These are phyloP conservation scores for Macrotyloma uniflorum DNA, from an alignment of 306 rosid genomes.

Conservation along the genomic window DNA sequence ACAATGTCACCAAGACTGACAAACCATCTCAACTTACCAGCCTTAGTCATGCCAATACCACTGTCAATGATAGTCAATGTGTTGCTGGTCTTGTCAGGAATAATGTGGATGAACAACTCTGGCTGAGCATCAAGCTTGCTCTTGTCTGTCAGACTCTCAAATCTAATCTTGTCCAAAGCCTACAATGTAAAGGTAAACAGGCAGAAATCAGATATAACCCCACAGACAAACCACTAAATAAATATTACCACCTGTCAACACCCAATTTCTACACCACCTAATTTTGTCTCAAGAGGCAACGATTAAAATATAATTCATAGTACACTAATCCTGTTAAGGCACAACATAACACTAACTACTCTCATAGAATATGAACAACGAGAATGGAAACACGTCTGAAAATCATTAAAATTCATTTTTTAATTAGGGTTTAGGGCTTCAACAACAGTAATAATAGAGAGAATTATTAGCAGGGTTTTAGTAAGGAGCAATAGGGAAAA, in stretches of 20 bases:
- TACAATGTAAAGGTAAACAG: background rate
- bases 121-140: conserved; percentile 95
- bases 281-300: background rate
- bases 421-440: background rate
- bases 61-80: conserved; percentile 81
- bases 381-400: background rate
- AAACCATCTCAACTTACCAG: conserved; percentile 55
- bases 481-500: background rate
- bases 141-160: conserved; percentile 91
- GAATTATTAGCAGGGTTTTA: background rate
- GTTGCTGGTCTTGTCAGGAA: conserved; percentile 84
- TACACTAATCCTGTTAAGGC: background rate
- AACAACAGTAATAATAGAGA: background rate
- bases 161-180: conserved; percentile 92
- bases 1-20: background rate
- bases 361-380: too few relatives aligned
- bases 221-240: too few relatives aligned
- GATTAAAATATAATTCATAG: background rate
- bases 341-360: too few relatives aligned
- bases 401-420: background rate
- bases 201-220: background rate
- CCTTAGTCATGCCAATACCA: conserved; percentile 97
- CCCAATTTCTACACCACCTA: too few relatives aligned
- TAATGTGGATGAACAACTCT: conserved; percentile 81
- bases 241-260: too few relatives aligned